phyloP scores from a whole-genome alignment of 164 flowering plant genomes.

The Nymphaea colorata region DNA sequence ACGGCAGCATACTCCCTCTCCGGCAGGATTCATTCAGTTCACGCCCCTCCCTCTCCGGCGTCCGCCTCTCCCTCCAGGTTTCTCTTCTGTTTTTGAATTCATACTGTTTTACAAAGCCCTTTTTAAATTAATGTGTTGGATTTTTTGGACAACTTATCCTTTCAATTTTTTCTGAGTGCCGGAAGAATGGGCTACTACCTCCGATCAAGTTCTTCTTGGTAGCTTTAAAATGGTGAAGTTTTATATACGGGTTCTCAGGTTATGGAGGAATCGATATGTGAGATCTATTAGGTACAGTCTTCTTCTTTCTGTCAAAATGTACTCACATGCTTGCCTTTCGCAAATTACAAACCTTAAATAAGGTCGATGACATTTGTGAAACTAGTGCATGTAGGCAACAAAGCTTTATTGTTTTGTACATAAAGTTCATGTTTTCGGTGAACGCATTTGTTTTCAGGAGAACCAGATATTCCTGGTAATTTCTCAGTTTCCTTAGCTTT shows the following conservation, averaged over 20 bases:
- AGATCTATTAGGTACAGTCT: neutral
- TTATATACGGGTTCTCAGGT: neutral
- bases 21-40: too few species aligned
- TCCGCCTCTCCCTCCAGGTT: neutral
- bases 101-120: too few species aligned
- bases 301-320: neutral
- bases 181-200: too few species aligned
- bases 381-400: slow-evolving; percentile 62
- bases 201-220: too few species aligned
- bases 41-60: too few species aligned
- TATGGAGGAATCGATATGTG: neutral
- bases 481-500: neutral
- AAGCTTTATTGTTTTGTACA: slow-evolving; percentile 97
- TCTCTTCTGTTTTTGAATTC: neutral
- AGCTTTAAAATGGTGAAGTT: too few species aligned
- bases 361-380: slow-evolving; percentile 3
- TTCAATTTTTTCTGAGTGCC: too few species aligned
- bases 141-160: too few species aligned
- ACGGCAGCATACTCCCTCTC: too few species aligned
- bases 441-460: slow-evolving; percentile 93
- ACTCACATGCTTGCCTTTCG: neutral
- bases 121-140: too few species aligned
- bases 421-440: slow-evolving; percentile 96
- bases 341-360: neutral
- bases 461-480: slow-evolving; percentile 91